phyloP scores from a whole-genome alignment of 2,329 filamentous ascomycete species.

The Colletotrichum incanum region DNA sequence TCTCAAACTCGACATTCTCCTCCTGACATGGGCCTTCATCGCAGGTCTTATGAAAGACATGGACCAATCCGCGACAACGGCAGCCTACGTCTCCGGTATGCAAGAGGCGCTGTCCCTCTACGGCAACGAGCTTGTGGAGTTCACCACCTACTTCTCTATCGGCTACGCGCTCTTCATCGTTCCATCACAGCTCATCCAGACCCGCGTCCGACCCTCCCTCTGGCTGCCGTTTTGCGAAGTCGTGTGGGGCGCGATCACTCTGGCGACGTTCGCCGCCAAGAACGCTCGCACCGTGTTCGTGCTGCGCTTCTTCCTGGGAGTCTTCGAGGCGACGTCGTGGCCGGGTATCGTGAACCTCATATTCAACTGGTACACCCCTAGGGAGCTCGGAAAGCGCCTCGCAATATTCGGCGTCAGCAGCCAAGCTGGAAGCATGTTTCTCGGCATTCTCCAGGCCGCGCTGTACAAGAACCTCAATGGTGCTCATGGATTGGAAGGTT shows the following conservation, averaged over 20 bases:
- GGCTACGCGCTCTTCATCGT: constrained; percentile 48
- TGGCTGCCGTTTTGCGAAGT: constrained; percentile 60
- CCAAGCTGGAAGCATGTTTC: constrained; percentile 68
- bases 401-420: constrained; percentile 65
- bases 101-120: constrained; percentile 46
- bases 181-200: constrained; percentile 52
- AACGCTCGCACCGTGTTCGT: constrained; percentile 53
- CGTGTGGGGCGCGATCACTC: constrained; percentile 35
- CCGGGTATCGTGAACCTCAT: constrained; percentile 61
- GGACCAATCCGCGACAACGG: constrained; percentile 50
- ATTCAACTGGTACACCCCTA: constrained; percentile 60
- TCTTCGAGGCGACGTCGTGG: constrained; percentile 58
- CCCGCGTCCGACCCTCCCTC: constrained; percentile 59
- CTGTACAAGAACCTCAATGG: constrained; percentile 68
- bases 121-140: constrained; percentile 48
- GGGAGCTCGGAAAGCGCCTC: constrained; percentile 66
- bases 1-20: constrained; percentile 49
- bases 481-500: constrained; percentile 63
- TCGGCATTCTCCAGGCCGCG: constrained; percentile 70
- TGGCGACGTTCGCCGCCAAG: constrained; percentile 3
- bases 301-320: constrained; percentile 60
- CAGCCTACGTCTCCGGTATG: constrained; percentile 48
- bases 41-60: constrained; percentile 49
- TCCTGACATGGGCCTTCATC: constrained; percentile 42
- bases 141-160: constrained; percentile 45